Percentiles rank a stretch among this genome's conserved stretches.
Conservation (phyloP, 441 rosid species). For the Populus trichocarpa region DNA sequence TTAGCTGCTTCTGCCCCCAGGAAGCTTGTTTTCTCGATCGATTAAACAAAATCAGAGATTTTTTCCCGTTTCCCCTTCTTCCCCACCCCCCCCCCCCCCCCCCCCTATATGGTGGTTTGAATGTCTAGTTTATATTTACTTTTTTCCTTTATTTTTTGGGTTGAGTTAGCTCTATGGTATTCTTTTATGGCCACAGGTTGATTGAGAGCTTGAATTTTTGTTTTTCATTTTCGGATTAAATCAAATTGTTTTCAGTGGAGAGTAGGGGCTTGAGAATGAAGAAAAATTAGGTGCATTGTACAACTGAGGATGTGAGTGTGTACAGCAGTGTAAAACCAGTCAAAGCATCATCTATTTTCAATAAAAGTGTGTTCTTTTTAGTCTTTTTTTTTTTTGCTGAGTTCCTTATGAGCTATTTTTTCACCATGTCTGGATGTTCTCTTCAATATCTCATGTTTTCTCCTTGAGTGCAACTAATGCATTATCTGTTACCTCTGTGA, state of each 20-base stretch:
- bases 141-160: slow-evolving; percentile 10
- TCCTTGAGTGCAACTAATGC: not conserved
- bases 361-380: slow-evolving; percentile 34
- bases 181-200: slow-evolving; percentile 44
- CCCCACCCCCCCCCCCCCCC: not conserved
- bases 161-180: slow-evolving; percentile 37
- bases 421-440: not conserved
- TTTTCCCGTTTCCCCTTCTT: not conserved
- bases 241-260: slow-evolving; percentile 22
- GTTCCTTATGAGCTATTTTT: not conserved
- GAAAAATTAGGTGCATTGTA: slow-evolving; percentile 33
- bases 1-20: slow-evolving; percentile 11
- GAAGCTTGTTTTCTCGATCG: not conserved
- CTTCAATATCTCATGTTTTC: not conserved
- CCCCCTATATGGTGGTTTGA: slow-evolving; percentile 25
- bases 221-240: slow-evolving; percentile 5
- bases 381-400: not conserved
- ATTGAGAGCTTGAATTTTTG: slow-evolving; percentile 52
- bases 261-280: slow-evolving; percentile 36
- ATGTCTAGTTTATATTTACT: slow-evolving; percentile 24
- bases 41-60: not conserved
- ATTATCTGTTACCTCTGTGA: no score
- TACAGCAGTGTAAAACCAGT: slow-evolving; percentile 48
- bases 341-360: slow-evolving; percentile 30
- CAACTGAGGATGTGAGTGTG: slow-evolving; percentile 51